These are phyloP conservation scores for Paxillus involutus DNA, from an alignment of 768 basidiomycete genomes.

Conservation along the genomic window DNA sequence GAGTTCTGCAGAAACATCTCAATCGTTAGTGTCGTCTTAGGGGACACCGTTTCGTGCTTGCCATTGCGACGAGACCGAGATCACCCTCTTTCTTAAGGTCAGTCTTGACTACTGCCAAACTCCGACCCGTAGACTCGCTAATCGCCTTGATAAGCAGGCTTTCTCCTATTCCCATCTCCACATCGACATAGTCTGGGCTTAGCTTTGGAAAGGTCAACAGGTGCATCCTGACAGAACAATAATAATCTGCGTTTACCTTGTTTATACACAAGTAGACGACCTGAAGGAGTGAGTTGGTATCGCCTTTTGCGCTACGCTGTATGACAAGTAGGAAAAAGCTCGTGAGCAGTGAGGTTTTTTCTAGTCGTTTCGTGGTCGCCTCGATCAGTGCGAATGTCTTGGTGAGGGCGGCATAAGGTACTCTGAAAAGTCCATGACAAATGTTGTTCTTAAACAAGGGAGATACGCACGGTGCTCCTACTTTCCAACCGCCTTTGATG, in stretches of 20 bases:
- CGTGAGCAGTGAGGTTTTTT: slow-evolving; percentile 88
- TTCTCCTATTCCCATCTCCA: slow-evolving; percentile 97
- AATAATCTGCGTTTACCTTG: slow-evolving; percentile 52
- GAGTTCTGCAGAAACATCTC: slow-evolving; percentile 62
- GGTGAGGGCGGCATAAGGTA: slow-evolving; percentile 92
- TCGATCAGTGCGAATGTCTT: slow-evolving; percentile 89
- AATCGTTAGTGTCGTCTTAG: background rate
- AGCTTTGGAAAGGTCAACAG: slow-evolving; percentile 47
- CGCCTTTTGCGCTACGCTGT: slow-evolving; percentile 74
- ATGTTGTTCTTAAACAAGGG: background rate
- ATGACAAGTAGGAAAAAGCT: slow-evolving; percentile 89
- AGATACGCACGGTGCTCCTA: slow-evolving; percentile 71
- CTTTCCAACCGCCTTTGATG: slow-evolving; percentile 79
- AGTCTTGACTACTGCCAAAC: slow-evolving; percentile 75
- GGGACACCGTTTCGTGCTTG: slow-evolving; percentile 28
- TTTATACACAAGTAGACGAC: slow-evolving; percentile 97
- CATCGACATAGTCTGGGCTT: slow-evolving; percentile 91
- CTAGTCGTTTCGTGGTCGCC: slow-evolving; percentile 90
- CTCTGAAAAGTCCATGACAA: slow-evolving; percentile 42
- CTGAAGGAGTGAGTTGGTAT: slow-evolving; percentile 76
- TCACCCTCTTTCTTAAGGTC: slow-evolving; percentile 96
- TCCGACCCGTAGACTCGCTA: slow-evolving; percentile 91
- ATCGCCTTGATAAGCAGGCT: slow-evolving; percentile 94
- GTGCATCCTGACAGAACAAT: background rate
- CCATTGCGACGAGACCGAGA: slow-evolving; percentile 95